These are phyloP conservation scores for Chlamydomonas asymmetrica DNA, from an alignment of 139 green algal species.

Conservation along the genomic window DNA sequence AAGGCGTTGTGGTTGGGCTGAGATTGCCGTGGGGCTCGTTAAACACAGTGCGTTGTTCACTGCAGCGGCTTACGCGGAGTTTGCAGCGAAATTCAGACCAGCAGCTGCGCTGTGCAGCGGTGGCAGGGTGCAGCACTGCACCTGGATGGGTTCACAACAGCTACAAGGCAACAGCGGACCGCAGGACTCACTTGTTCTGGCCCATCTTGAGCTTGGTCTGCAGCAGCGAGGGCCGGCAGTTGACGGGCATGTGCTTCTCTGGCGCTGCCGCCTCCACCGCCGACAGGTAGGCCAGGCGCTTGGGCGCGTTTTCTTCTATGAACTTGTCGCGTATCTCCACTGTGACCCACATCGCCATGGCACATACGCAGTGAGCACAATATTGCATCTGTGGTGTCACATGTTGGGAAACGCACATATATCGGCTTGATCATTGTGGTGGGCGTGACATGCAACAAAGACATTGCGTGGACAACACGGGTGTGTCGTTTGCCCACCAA, in stretches of 20 bases:
- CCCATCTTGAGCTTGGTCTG: conserved; percentile 48
- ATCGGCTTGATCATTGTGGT: neutral
- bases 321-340: conserved; percentile 20
- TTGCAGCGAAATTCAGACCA: too few relatives aligned
- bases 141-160: too few relatives aligned
- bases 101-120: too few relatives aligned
- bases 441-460: neutral
- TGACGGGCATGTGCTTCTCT: conserved; percentile 26
- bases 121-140: too few relatives aligned
- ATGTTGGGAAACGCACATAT: neutral
- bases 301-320: conserved; percentile 2
- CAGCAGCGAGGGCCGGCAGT: conserved; percentile 36
- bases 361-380: neutral
- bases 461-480: neutral
- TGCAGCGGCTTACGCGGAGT: too few relatives aligned
- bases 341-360: neutral
- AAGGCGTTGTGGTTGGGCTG: too few relatives aligned
- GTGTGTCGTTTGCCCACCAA: too few relatives aligned
- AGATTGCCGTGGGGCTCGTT: too few relatives aligned
- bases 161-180: too few relatives aligned
- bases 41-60: too few relatives aligned
- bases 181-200: conserved; percentile 41
- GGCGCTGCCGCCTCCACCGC: conserved; percentile 36
- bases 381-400: neutral
- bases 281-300: conserved; percentile 32